Percentiles rank a stretch among this genome's conserved stretches.
phyloP scores from a whole-genome alignment of 129 eudicot species.

The Arctium minus region DNA sequence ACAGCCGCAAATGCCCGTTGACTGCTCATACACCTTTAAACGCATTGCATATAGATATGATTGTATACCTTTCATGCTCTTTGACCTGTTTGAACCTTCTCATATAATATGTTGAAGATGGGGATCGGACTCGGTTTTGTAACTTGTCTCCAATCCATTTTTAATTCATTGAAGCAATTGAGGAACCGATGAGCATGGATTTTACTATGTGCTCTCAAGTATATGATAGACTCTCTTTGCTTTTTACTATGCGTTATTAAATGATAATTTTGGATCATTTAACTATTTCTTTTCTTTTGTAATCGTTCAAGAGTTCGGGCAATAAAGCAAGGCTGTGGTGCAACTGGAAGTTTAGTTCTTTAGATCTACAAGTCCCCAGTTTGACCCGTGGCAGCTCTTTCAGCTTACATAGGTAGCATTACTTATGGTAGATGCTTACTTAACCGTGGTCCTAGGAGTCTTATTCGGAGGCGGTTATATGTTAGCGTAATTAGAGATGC shows the following conservation, averaged over 20 bases:
- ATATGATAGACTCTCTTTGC: conserved; percentile 4
- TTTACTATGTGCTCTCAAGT: conserved; percentile 8
- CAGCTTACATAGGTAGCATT: conserved; percentile 37
- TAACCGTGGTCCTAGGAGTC: conserved; percentile 25
- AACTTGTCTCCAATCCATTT: conserved; percentile 2
- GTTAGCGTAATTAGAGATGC: conserved; percentile 9
- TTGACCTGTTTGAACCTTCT: neutral
- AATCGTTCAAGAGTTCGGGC: conserved; percentile 36
- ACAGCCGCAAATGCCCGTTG: no score
- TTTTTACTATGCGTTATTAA: conserved; percentile 6
- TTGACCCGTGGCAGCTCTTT: conserved; percentile 10
- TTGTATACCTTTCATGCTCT: neutral
- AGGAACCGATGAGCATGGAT: neutral
- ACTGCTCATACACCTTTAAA: neutral
- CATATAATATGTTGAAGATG: neutral
- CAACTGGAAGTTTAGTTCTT: conserved; percentile 17
- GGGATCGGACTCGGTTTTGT: conserved; percentile 8
- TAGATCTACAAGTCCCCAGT: conserved; percentile 7
- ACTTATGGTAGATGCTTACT: conserved; percentile 18
- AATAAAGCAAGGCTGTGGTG: conserved; percentile 29
- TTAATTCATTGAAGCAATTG: neutral
- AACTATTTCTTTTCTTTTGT: conserved; percentile 32
- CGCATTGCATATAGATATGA: neutral
- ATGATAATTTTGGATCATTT: conserved; percentile 21
- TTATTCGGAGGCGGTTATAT: conserved; percentile 12